Evolutionary conservation across 495 filamentous ascomycete genomes (phyloP).

Genomic region (Daldinia decipiens): DNA sequence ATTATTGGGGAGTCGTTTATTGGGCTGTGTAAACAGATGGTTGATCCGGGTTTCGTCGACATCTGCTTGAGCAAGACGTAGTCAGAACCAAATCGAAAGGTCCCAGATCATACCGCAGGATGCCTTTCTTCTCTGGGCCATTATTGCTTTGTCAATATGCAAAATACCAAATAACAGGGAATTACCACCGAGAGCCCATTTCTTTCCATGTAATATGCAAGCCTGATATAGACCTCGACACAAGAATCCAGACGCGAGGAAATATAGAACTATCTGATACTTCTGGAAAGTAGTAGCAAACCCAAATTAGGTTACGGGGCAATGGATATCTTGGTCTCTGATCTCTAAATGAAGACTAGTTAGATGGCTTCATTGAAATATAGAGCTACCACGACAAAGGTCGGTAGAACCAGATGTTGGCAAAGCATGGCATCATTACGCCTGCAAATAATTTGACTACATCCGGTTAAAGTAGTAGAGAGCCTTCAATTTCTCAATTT

Average conservation of each 20-base stretch:
- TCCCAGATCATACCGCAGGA: conserved; percentile 4
- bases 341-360: conserved; percentile 16
- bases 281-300: conserved; percentile 21
- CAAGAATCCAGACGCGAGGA: conserved; percentile 16
- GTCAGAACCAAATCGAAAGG: conserved; percentile 7
- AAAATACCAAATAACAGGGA: conserved; percentile 15
- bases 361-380: conserved; percentile 2
- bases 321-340: conserved; percentile 7
- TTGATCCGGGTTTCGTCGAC: neutral
- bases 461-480: conserved; percentile 20
- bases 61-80: neutral
- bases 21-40: conserved; percentile 3
- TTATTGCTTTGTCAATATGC: conserved; percentile 5
- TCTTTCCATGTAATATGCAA: conserved; percentile 14
- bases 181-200: conserved; percentile 5
- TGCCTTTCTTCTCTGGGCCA: neutral
- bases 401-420: conserved; percentile 6
- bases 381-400: conserved; percentile 14
- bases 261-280: conserved; percentile 37
- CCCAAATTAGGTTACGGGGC: conserved; percentile 18
- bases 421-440: conserved; percentile 23
- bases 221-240: conserved; percentile 13
- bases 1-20: neutral
- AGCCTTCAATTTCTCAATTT: conserved; percentile 2
- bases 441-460: conserved; percentile 26